Evolutionary conservation across 208 protist species (phyloP), one percentile per base, ranked within the genome.

Genomic region (Leishmania major): DNA sequence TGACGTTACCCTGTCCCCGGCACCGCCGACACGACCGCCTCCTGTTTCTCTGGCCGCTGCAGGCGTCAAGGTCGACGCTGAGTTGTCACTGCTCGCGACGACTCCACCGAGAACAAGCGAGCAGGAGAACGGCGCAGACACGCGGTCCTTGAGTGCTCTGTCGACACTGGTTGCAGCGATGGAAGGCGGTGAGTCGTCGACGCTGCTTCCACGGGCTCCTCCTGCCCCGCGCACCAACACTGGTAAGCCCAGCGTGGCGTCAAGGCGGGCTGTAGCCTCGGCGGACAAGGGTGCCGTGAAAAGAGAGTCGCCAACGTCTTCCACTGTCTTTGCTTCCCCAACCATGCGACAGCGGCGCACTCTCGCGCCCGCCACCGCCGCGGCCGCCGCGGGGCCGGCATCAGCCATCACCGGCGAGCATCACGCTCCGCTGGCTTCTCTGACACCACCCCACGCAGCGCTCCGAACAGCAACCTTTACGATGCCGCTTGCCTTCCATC

Each of bases 321-420:
- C 51, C 8, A 78, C 74, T 7, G 53, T 78, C 7, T 67, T 78
- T n/a, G 74, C 49, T n/a, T 78, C 57, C 37, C 74, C 74, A 31
- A 78, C 55, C 37, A 78, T 78, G 74, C 74, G 74, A 17, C 74
- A 67, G 74, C 74, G 74, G 7, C 57, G 74, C 55, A 49, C 35
- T 43, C 8, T 78, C 6, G 28, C 25, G 17, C 13, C 37, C 22
- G 2, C 25, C 17, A 31, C 4, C 0, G 57, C 31, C 55, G 31
- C 53, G 1, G 28, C 7, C 11, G 49, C 53, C 31, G 53, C 51
- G 74, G 69, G 69, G 19, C 11, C 43, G 43, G 37, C 28, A 35
- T 64, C 74, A 40, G 2, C 74, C 57, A n/a, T 47, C 7, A 31
- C 35, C 1, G 47, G 53, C 31, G 57, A 19, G n/a, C 35, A 60